A percentile compares a stretch with the other conserved stretches of the same genome.
These are phyloP conservation scores for Cyclostephanos invisitatus DNA, from an alignment of 108 stramenopile genomes.

Conservation along the genomic window DNA sequence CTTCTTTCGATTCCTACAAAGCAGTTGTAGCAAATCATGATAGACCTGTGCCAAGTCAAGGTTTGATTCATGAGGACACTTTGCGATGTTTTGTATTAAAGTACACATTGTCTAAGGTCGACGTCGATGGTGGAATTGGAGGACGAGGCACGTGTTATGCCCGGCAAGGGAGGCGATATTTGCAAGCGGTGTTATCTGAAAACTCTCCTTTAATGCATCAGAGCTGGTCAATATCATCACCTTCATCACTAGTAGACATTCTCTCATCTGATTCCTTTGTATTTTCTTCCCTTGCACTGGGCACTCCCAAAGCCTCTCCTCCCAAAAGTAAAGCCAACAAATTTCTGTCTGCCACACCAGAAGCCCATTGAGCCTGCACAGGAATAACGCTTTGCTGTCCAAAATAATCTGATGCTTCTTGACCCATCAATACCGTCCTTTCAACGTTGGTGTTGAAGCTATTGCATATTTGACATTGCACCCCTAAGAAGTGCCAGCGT, in stretches of 20 bases:
- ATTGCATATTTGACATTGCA: conserved; percentile 68
- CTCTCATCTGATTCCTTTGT: conserved; percentile 30
- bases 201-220: not conserved
- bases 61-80: not conserved
- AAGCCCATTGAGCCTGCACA: conserved; percentile 16
- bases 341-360: conserved; percentile 32
- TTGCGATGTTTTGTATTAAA: not conserved
- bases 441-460: conserved; percentile 85
- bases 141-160: not conserved
- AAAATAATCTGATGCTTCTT: conserved; percentile 78
- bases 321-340: conserved; percentile 36
- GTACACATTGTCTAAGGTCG: not conserved
- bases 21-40: too few species aligned
- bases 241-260: conserved; percentile 27
- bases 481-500: conserved; percentile 85
- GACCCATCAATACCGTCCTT: conserved; percentile 66
- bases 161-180: too few species aligned
- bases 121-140: not conserved
- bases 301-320: conserved; percentile 15
- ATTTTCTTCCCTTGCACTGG: conserved; percentile 8
- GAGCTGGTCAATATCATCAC: conserved; percentile 10
- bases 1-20: too few species aligned
- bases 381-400: conserved; percentile 32
- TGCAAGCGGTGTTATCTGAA: not conserved
- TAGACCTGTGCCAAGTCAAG: too few species aligned